Base-by-base conservation (phyloP, 257 asterid species). In the Misopates orontium region DNA sequence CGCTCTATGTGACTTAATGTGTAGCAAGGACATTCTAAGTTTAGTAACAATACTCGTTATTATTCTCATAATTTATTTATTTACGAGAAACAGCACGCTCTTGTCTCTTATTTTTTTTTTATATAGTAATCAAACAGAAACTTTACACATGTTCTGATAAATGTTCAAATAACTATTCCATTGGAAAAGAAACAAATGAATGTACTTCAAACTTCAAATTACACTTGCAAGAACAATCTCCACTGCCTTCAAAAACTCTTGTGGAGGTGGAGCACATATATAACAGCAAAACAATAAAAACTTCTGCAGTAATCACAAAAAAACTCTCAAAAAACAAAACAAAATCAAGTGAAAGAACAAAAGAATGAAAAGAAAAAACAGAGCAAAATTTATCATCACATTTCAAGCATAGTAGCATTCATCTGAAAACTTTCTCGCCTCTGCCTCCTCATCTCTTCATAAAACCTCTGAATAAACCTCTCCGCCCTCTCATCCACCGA, bases 401-500 rank as follows among this genome's bases (percentile, higher is more conserved):
- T 18, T 4, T 72, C 71, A 6, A 69, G 66, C 60, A 76, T 23
- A 56, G 24, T 41, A 5, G 60, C 53, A 51, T 74, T 66, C 18
- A 70, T 17, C 48, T 58, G 60, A 52, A 61, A n/a, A 56, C 64
- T 25, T 4, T 70, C 71, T 55, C 25, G 71, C 73, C 82, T 85
- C 88, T 89, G 88, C 59, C 72, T 78, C 71, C 82, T 90, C 74
- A 90, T 87, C 36, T 90, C 89, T 65, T 85, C 80, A 78, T 90
- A 90, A 60, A 85, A 90, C 58, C 71, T 87, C 82, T 76, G 83
- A 73, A 87, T 90, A 56, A 90, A 87, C 21, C 72, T 83, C 85
- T 87, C 95, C 49, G 97, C 95, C 45, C 83, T 85, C 71, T 87
- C 95, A 78, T 87, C 96, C 76, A 90, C 83, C 15, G 78, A 77